Evolutionary conservation across 2,329 filamentous ascomycete species (phyloP).

Genomic region (Aspergillus oerlinghausenensis): DNA sequence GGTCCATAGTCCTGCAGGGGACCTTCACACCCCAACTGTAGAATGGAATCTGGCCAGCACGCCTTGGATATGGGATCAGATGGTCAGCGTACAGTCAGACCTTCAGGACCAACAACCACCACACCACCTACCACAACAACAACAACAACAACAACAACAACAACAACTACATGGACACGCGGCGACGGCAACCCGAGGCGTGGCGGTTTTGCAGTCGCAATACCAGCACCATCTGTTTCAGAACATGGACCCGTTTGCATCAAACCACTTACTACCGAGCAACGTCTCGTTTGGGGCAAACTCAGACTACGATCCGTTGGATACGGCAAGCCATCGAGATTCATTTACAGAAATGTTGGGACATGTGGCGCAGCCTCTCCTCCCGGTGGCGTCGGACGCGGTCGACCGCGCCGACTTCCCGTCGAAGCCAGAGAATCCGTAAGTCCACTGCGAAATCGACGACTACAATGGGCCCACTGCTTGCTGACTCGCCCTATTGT

Average conservation of each 20-base stretch:
- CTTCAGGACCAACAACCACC: neutral
- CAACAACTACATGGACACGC: neutral
- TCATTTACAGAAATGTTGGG: neutral
- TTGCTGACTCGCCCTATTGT: neutral
- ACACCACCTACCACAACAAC: neutral
- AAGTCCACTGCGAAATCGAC: neutral
- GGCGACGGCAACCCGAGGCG: neutral
- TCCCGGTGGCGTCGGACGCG: neutral
- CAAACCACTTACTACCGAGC: neutral
- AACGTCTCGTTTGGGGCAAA: neutral
- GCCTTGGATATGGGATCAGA: neutral
- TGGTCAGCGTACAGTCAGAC: neutral
- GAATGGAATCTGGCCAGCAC: neutral
- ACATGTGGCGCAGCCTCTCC: neutral
- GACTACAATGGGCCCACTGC: neutral
- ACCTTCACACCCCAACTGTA: conserved; percentile 4
- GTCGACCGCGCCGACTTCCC: neutral
- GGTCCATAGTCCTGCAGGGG: conserved; percentile 1
- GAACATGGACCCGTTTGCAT: neutral
- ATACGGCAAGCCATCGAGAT: neutral
- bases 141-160: no score
- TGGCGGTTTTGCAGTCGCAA: neutral
- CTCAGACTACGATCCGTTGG: neutral
- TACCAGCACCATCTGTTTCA: neutral
- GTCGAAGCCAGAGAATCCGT: neutral